Evolutionary conservation across 2,329 filamentous ascomycete species (phyloP), one percentile per base, ranked within the genome.

Genomic region (Colletotrichum noveboracense): DNA sequence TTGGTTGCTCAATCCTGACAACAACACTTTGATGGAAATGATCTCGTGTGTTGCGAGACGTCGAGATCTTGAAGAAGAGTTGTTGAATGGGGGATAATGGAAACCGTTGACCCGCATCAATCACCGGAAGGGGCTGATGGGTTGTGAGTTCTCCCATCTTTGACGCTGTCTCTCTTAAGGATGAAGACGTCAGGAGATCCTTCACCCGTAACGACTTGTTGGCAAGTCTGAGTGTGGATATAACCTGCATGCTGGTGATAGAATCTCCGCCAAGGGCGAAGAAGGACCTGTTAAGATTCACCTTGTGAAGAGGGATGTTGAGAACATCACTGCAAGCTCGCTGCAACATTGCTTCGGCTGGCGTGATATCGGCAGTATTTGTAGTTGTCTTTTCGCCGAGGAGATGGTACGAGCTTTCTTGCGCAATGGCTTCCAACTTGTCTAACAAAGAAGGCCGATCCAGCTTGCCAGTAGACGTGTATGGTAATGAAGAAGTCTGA

Each of bases 391-490:
- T 8, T 13, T 18, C 14, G 13, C 52, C 34, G 2, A 60, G 30
- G 12, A 56, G 43, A 28, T 56, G 13, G n/a, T 16, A 3, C 3
- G 18, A n/a, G 8, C 62, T 55, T 61, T 43, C 1, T 3, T 16
- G 18, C 14, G 65, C 34, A 18, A 73, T 14, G 2, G 5, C n/a
- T 6, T 67, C 65, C 6, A 70, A 71, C 7, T 70, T 34, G 14
- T 77, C 38, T 24, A 74, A 74, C 10, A 79, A 69, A 21, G 66
- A 61, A 34, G 62, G 65, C 28, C 79, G 66, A 58, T 80, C 77
- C 5, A 76, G 76, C 70, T 80, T 80, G n/a, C 76, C 78, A 3
- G 78, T 74, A 24, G 75, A 26, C 5, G 75, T 80, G 55, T 79
- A 74, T 7, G 79, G 76, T 4, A 79, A 28, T 13, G 38, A 60